Evolutionary conservation across 805 yeast genomes (phyloP).

Genomic region (Candida parachauliodes): DNA sequence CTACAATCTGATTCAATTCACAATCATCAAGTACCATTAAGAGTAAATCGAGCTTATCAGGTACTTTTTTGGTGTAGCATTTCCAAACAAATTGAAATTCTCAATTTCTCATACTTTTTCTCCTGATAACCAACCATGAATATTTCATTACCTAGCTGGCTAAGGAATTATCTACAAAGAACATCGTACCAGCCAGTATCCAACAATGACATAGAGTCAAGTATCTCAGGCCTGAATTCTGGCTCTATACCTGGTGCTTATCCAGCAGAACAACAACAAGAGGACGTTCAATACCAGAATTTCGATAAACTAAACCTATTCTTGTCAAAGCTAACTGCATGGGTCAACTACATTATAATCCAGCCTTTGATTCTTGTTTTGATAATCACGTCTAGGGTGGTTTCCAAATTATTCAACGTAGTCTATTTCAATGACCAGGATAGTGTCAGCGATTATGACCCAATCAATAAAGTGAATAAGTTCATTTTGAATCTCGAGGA

Average conservation of each 20-base stretch:
- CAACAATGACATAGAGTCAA: neutral
- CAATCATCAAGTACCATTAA: too few species aligned
- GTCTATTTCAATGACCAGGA: conserved; percentile 22
- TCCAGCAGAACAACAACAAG: conserved; percentile 6
- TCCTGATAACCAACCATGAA: too few species aligned
- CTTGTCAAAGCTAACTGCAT: neutral
- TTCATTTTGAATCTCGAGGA: conserved; percentile 54
- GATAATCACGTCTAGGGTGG: conserved; percentile 18
- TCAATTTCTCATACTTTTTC: too few species aligned
- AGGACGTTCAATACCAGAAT: conserved; percentile 1
- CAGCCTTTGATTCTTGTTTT: conserved; percentile 25
- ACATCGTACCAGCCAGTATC: conserved; percentile 3
- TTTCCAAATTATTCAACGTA: conserved; percentile 20
- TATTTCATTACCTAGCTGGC: conserved; percentile 4
- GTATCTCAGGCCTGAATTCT: too few species aligned
- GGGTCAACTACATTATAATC: conserved; percentile 13
- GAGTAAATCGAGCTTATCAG: too few species aligned
- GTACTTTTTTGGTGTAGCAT: too few species aligned
- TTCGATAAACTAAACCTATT: neutral
- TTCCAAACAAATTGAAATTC: too few species aligned
- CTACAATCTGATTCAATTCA: too few species aligned
- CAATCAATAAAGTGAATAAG: conserved; percentile 49
- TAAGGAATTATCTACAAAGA: conserved; percentile 3
- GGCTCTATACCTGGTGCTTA: conserved; percentile 10
- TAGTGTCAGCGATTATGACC: conserved; percentile 29